Base-by-base conservation (phyloP, 495 filamentous ascomycete species). In the Lepidopterella palustris region DNA sequence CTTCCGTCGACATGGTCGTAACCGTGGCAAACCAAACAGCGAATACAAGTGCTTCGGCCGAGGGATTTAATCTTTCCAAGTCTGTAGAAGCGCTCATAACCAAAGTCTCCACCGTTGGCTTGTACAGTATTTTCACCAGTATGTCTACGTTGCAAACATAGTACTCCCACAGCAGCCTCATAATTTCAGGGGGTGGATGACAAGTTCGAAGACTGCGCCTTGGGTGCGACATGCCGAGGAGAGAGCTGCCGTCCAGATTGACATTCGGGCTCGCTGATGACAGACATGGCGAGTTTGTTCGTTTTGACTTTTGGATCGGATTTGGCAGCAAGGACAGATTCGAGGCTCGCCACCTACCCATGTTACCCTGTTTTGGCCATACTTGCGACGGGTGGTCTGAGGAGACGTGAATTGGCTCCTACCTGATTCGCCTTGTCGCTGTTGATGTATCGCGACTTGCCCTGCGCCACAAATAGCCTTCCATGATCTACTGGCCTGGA, bases 71-170 rank as follows among this genome's bases (percentile, higher is more conserved):
- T 15, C 9, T 9, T 26, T 49, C 11, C 29, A 59, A 15, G 26
- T 54, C 23, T 45, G 10, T 47, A 1, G 48, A 20, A 39, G 54
- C 60, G 1, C 11, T 18, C 18, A 20, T 21, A 1, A 63, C 27
- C 20, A 63, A 21, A 5, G 27, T 8, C n/a, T 59, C 21, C 10
- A 55, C 56, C 2, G 26, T 24, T 0, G 61, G 61, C 56, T 63
- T 63, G 40, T 63, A 63, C 24, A 59, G 31, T 10, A 63, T 27
- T 42, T 63, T 63, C 24, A 59, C 39, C 35, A 63, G 23, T 10
- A 48, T 24, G 27, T 63, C 56, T 2, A 63, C 49, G 32, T 63
- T 52, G 31, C 3, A 21, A 35, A 15, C 4, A 31, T 63, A 63
- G 29, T 63, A 55, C 1, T 57, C 35, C 61, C 61, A 63, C 3